These are phyloP conservation scores for Chlorella variabilis DNA, from an alignment of 163 green algal species.

Conservation along the genomic window DNA sequence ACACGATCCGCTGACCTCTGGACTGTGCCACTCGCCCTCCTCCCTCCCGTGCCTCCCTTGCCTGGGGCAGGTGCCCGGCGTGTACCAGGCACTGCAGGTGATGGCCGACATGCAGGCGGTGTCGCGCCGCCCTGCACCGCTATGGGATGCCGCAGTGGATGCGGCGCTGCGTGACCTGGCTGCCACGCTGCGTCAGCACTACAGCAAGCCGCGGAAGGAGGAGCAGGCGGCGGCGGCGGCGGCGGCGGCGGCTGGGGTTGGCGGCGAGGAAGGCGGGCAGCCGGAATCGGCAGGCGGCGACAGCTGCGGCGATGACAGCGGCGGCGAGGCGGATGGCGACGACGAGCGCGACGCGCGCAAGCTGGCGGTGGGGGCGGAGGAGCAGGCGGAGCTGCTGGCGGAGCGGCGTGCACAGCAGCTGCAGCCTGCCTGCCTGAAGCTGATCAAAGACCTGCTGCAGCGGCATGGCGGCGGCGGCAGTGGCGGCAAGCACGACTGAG, in stretches of 20 bases:
- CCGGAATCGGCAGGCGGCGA: background rate
- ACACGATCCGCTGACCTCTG: too few species aligned
- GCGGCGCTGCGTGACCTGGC: conserved; percentile 18
- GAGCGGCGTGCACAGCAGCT: conserved; percentile 12
- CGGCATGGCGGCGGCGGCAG: background rate
- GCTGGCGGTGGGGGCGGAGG: background rate
- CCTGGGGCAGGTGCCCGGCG: conserved; percentile 4
- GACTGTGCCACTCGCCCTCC: too few species aligned
- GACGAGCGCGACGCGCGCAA: conserved; percentile 2
- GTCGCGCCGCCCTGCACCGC: background rate
- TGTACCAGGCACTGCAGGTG: conserved; percentile 29
- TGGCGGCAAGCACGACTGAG: conserved; percentile 33
- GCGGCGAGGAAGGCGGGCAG: background rate
- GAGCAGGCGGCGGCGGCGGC: background rate
- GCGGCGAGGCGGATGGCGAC: background rate
- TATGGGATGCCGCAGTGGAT: conserved; percentile 11
- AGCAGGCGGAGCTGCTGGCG: conserved; percentile 34
- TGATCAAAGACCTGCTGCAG: conserved; percentile 45
- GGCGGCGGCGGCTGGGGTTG: background rate
- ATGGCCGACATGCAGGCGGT: conserved; percentile 33
- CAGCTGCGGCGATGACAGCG: background rate
- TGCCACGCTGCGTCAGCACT: conserved; percentile 17
- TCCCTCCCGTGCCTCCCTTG: too few species aligned
- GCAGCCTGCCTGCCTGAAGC: conserved; percentile 38
- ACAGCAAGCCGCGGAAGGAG: conserved; percentile 18